phyloP scores from a whole-genome alignment of 768 basidiomycete genomes.

The Lactarius akahatsu region DNA sequence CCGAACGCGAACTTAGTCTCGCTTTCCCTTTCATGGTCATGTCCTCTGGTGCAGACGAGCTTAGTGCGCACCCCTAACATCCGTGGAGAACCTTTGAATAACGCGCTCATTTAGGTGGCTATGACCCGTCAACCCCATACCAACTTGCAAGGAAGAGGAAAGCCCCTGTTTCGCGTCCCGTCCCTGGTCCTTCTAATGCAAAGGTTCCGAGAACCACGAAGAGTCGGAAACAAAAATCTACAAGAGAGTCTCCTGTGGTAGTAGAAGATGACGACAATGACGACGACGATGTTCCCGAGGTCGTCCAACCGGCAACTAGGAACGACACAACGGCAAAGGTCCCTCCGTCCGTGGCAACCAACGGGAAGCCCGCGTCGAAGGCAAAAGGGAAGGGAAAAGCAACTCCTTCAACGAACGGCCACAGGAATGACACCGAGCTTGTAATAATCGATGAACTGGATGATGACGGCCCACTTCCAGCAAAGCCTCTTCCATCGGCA shows the following conservation, averaged over 20 bases:
- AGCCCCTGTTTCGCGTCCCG: conserved; percentile 23
- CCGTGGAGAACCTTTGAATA: conserved; percentile 10
- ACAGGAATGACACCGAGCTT: background rate
- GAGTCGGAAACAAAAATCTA: conserved; percentile 24
- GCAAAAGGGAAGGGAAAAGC: conserved; percentile 40
- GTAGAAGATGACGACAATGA: conserved; percentile 30
- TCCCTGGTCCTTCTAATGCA: conserved; percentile 29
- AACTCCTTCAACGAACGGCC: conserved; percentile 32
- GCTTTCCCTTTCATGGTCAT: conserved; percentile 9
- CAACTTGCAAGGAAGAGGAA: conserved; percentile 31
- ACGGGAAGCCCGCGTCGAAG: conserved; percentile 35
- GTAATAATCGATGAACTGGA: conserved; percentile 22
- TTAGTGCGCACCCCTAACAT: conserved; percentile 28
- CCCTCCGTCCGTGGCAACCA: conserved; percentile 21
- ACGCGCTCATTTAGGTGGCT: conserved; percentile 28
- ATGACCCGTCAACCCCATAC: conserved; percentile 36
- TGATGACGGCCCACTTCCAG: conserved; percentile 23
- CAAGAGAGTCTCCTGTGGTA: conserved; percentile 15
- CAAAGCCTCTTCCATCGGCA: conserved; percentile 22
- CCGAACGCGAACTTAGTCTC: background rate
- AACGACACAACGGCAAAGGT: conserved; percentile 26
- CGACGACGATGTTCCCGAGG: conserved; percentile 28
- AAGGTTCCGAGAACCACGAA: conserved; percentile 23
- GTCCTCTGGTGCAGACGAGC: conserved; percentile 29
- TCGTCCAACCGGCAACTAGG: conserved; percentile 26